Base-by-base conservation (phyloP, 2,329 filamentous ascomycete genomes). In the Diplocarpon rosae region DNA sequence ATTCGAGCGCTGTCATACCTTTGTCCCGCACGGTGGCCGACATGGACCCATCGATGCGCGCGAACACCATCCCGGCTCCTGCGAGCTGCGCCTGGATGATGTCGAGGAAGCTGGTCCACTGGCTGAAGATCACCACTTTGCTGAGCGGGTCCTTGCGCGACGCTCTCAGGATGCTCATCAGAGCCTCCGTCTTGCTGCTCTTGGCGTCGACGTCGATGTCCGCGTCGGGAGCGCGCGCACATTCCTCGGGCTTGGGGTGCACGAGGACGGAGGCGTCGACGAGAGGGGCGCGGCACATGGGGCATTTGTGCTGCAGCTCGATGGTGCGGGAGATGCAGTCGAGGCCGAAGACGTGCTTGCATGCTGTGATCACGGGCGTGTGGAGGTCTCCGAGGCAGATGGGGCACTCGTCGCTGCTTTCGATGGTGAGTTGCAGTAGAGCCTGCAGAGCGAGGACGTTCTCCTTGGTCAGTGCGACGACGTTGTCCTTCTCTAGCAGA, bases 21-120 rank as follows among this genome's bases (percentile, higher is more conserved):
- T 70, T 67, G 56, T 95, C 88, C n/a, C 89, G 83, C 39, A 73
- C 68, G 0, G 69, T 62, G 0, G 83, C 73, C 8, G 70, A 71
- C 84, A 94, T 92, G 46, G 75, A 82, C 24, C 89, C 88, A 58
- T 94, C 87, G 43, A 95, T 78, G 15, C 87, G 78, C 13, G 76
- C 75, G 59, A 74, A 87, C 17, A 70, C 73, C 56, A 84, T 75
- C 0, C 73, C 73, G 5, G 73, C 68, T 8, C 70, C 68, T 5
- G 69, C 60, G 3, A 95, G 70, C 49, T 88, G 78, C 1, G 72
- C 69, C 60, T 90, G 76, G 16, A 94, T 69, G 45, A 87, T 72
- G 52, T 80, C 73, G 14, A 88, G 70, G 62, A 86, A 88, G 1
- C 75, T 76, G 0, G 82, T 86, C 82, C 83, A 88, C 59, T 88